Base-by-base conservation (phyloP, 2,329 filamentous ascomycete species). In the Lachnellula occidentalis region DNA sequence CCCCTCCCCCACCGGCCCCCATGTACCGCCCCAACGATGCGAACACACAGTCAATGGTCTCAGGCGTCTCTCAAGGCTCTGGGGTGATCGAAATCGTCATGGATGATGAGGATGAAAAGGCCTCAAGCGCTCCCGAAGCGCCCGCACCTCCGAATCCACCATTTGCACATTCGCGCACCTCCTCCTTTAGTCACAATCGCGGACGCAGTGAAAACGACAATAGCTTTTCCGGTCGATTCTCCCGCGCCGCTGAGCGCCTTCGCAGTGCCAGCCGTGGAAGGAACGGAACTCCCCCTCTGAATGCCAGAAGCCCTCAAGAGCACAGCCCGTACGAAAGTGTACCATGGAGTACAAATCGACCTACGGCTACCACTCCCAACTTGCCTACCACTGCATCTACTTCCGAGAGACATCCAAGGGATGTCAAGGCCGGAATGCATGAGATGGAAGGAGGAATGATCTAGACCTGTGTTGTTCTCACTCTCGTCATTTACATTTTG, bases 51-150 rank as follows among this genome's bases (percentile, higher is more conserved):
- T 69, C 68, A 3, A 64, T 68, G 12, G 64, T 71, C 45, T 65
- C 71, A 43, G 69, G 72, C 34, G 63, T 66, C 66, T 77, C 45
- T 74, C 76, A 58, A 68, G 76, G 74, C 7, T 78, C 79, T 0
- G 81, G 78, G 4, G 78, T 82, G 64, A 85, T 86, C 59, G 82
- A 86, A 66, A 83, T 86, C 57, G 81, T 86, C 48, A 83, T 83
- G 78, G 82, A 86, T 59, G 79, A 82, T 5, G 75, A 79, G 8
- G 62, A 66, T 36, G 64, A 67, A 19, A 59, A 64, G 24, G 43
- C 46, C 7, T 39, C 54, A 27, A 42, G 53, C n/a, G 53, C 56
- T 24, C 53, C 46, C 14, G 61, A 63, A 34, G 53, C 54, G 8
- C 59, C 58, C 11, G 45, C 57, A 5, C 55, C 60, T 8, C 62